A percentile compares a stretch with the other conserved stretches of the same genome.
These are phyloP conservation scores for Umbelopsis sp. DNA, from an alignment of 371 early-diverging fungal genomes.

Conservation along the genomic window DNA sequence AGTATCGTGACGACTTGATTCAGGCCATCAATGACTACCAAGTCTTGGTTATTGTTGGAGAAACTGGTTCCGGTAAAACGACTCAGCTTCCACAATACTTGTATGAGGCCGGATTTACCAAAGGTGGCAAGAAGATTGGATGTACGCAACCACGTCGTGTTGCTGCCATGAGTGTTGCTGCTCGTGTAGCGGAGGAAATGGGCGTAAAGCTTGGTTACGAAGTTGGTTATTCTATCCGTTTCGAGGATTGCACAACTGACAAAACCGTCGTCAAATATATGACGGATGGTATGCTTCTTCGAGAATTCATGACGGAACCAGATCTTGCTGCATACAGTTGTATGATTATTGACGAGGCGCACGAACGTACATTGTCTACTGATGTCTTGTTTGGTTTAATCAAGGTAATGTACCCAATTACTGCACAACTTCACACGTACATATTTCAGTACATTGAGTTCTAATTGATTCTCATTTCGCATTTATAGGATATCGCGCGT, in stretches of 20 bases:
- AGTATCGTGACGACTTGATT: constrained; percentile 81
- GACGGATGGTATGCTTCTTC: constrained; percentile 99
- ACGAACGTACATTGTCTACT: constrained; percentile 98
- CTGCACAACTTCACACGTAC: no score
- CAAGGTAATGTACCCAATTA: constrained; percentile 51
- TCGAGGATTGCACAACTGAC: constrained; percentile 97
- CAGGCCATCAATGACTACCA: constrained; percentile 85
- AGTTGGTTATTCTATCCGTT: constrained; percentile 98
- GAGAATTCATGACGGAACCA: constrained; percentile 98
- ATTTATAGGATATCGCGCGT: constrained; percentile 80
- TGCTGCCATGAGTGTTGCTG: constrained; percentile 98
- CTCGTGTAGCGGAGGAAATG: constrained; percentile 96
- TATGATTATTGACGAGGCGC: constrained; percentile 99
- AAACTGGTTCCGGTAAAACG: constrained; percentile 99
- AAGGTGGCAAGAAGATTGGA: constrained; percentile 88
- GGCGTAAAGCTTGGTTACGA: constrained; percentile 90
- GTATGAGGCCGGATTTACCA: constrained; percentile 92
- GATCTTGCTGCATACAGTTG: constrained; percentile 90
- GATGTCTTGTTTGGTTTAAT: constrained; percentile 98
- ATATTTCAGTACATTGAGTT: constrained; percentile 18
- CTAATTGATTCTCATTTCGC: constrained; percentile 61
- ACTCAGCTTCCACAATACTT: constrained; percentile 99
- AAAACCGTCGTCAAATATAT: constrained; percentile 96
- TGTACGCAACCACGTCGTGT: constrained; percentile 99
- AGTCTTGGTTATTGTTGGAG: constrained; percentile 94